phyloP scores from a whole-genome alignment of 2,329 filamentous ascomycete genomes.

The Pseudocercospora fijiensis region DNA sequence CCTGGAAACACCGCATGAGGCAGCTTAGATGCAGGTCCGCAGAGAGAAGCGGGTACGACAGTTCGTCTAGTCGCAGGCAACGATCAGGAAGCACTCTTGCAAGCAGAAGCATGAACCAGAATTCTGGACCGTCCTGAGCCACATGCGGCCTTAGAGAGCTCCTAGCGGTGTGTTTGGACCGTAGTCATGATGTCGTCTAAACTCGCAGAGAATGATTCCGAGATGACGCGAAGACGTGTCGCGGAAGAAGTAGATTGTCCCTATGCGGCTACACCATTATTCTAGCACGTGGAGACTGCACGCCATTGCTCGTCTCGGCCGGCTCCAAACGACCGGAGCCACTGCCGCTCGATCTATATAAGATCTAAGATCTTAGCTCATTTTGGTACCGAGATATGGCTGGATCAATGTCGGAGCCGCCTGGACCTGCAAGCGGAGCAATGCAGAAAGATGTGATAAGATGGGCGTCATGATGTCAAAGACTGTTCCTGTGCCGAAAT shows the following conservation, averaged over 20 bases:
- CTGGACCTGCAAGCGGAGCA: background rate
- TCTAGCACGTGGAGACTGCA: slow-evolving; percentile 14
- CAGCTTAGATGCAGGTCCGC: slow-evolving; percentile 15
- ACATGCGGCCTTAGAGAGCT: slow-evolving; percentile 9
- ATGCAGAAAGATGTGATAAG: background rate
- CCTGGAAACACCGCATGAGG: slow-evolving; percentile 5
- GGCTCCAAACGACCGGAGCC: slow-evolving; percentile 1
- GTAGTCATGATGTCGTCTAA: slow-evolving; percentile 20
- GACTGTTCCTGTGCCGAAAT: background rate
- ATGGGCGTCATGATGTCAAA: background rate
- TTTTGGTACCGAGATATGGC: slow-evolving; percentile 11
- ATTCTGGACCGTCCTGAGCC: background rate
- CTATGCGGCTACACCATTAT: background rate
- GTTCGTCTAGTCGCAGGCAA: slow-evolving; percentile 17
- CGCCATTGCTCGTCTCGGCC: slow-evolving; percentile 1
- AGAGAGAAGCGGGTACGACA: slow-evolving; percentile 11
- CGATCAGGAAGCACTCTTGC: slow-evolving; percentile 14
- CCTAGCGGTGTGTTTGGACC: slow-evolving; percentile 13
- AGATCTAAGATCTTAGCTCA: slow-evolving; percentile 18
- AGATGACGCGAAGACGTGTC: slow-evolving; percentile 17
- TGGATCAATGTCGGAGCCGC: background rate
- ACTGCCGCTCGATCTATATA: slow-evolving; percentile 1
- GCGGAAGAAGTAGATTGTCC: slow-evolving; percentile 9
- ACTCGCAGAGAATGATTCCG: slow-evolving; percentile 4
- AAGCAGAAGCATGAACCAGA: slow-evolving; percentile 5